phyloP scores from a whole-genome alignment of 2,329 filamentous ascomycete genomes.

The Bertia moriformis region DNA sequence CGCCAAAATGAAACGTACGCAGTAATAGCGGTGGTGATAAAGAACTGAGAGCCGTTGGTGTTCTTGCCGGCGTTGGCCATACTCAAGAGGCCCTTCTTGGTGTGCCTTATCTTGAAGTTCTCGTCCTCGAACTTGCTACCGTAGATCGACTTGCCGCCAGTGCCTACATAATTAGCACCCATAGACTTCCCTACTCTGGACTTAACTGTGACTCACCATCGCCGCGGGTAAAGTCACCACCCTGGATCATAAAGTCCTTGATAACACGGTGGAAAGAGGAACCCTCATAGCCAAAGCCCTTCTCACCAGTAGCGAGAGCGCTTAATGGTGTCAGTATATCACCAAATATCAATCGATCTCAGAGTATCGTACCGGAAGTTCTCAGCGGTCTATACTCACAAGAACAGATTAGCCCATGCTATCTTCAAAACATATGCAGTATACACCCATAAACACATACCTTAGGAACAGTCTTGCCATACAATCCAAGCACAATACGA shows the following conservation, averaged over 20 bases:
- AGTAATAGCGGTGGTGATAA: constrained; percentile 48
- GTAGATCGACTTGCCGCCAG: constrained; percentile 55
- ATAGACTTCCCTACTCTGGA: background rate
- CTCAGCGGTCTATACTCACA: constrained; percentile 36
- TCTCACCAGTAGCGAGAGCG: constrained; percentile 50
- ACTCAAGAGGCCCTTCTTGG: constrained; percentile 47
- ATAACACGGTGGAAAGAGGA: constrained; percentile 58
- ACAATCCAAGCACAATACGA: constrained; percentile 47
- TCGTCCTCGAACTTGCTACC: constrained; percentile 52
- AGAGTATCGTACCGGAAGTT: constrained; percentile 38
- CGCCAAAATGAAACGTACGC: constrained; percentile 10
- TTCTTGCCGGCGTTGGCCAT: constrained; percentile 54
- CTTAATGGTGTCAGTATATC: constrained; percentile 9
- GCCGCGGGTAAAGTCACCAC: constrained; percentile 50
- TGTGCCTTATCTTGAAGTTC: constrained; percentile 61
- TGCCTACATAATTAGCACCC: constrained; percentile 23
- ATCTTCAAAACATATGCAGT: background rate
- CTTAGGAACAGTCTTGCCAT: constrained; percentile 55
- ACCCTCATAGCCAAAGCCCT: constrained; percentile 53
- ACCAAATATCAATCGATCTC: background rate
- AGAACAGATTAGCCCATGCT: background rate
- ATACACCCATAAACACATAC: constrained; percentile 15
- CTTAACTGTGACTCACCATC: constrained; percentile 25
- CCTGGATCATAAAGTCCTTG: constrained; percentile 59
- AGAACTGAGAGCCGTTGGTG: constrained; percentile 54